phyloP scores from a whole-genome alignment of 192 early-diverging fungal species.

The Dispira simplex region DNA sequence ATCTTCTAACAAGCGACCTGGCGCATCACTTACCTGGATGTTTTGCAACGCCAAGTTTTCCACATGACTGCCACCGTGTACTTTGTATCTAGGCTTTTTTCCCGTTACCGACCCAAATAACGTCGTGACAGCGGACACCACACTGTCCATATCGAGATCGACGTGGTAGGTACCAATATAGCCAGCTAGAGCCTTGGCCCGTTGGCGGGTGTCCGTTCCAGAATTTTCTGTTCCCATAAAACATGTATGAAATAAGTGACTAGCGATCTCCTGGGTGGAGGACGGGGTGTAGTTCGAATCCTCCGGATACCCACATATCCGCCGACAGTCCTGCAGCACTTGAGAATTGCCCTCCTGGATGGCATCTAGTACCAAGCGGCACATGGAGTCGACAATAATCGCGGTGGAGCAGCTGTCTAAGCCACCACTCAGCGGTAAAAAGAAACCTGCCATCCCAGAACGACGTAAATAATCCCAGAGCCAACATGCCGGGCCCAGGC shows the following conservation, averaged over 20 bases:
- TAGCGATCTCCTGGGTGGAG: conserved; percentile 68
- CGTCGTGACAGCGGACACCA: conserved; percentile 54
- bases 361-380: conserved; percentile 31
- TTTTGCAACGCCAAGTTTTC: conserved; percentile 98
- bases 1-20: no score
- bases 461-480: conserved; percentile 97
- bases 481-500: conserved; percentile 94
- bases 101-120: conserved; percentile 66
- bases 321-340: conserved; percentile 58
- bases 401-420: conserved; percentile 89
- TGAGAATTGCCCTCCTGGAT: conserved; percentile 30
- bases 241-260: conserved; percentile 79
- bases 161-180: conserved; percentile 85
- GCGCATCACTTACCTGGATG: conserved; percentile 42
- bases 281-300: conserved; percentile 51
- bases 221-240: conserved; percentile 96
- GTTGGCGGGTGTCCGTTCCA: conserved; percentile 56
- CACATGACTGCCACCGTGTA: conserved; percentile 63
- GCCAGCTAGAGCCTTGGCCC: conserved; percentile 67
- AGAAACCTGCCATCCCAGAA: conserved; percentile 79
- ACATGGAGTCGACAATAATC: conserved; percentile 85
- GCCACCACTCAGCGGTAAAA: conserved; percentile 93
- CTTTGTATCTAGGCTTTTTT: conserved; percentile 55
- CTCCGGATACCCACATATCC: conserved; percentile 35
- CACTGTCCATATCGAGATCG: conserved; percentile 75